phyloP scores from a whole-genome alignment of 1,139 yeast species.

The Suhomyces ambrosiae region DNA sequence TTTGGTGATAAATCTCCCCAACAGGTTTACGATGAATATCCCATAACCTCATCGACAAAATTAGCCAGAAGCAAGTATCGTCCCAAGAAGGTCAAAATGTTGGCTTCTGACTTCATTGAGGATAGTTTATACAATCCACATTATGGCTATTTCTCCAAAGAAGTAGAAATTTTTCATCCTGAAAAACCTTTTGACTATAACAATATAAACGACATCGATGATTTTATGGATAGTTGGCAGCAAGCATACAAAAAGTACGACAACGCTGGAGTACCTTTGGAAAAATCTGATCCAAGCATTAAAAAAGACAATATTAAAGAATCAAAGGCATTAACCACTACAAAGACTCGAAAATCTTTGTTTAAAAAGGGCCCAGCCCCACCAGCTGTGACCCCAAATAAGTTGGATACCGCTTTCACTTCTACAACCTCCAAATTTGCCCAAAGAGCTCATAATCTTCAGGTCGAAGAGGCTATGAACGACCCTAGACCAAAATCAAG shows the following conservation, averaged over 20 bases:
- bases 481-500: conserved; percentile 21
- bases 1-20: conserved; percentile 43
- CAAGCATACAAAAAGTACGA: conserved; percentile 64
- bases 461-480: conserved; percentile 28
- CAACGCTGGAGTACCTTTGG: conserved; percentile 17
- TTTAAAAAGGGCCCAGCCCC: conserved; percentile 44
- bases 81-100: conserved; percentile 69
- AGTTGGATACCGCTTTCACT: conserved; percentile 8
- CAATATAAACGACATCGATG: conserved; percentile 63
- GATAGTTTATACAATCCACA: conserved; percentile 80
- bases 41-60: conserved; percentile 45
- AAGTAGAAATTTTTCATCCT: conserved; percentile 75
- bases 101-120: conserved; percentile 77
- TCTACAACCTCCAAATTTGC: conserved; percentile 28
- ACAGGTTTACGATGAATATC: conserved; percentile 42
- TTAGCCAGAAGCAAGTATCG: conserved; percentile 49
- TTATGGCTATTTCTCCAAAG: conserved; percentile 80
- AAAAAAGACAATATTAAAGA: not conserved
- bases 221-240: conserved; percentile 70
- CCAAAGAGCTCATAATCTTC: conserved; percentile 33
- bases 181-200: conserved; percentile 63
- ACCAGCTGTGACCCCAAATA: conserved; percentile 1
- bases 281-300: not conserved
- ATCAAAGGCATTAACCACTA: not conserved
- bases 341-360: conserved; percentile 2